Evolutionary conservation across 352 stramenopile genomes (phyloP).

Genomic region (Pythium folliculosum): DNA sequence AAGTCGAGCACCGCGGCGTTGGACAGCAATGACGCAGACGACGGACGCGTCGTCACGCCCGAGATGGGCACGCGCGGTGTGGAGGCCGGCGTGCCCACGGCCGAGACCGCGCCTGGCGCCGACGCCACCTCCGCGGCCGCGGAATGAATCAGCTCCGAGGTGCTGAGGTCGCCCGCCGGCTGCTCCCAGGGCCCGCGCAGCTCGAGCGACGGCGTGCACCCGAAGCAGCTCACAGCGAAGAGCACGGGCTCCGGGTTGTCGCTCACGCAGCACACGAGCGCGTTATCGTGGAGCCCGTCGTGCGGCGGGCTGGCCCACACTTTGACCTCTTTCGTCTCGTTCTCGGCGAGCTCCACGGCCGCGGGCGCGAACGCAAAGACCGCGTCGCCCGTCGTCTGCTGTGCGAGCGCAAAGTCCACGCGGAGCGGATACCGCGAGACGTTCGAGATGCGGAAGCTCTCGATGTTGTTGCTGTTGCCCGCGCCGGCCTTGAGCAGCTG

Average conservation of each 20-base stretch:
- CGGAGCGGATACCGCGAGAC: conserved; percentile 73
- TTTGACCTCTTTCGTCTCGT: conserved; percentile 90
- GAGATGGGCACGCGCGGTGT: not conserved
- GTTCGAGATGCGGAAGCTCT: conserved; percentile 93
- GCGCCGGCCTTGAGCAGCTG: conserved; percentile 39
- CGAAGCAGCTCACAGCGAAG: conserved; percentile 88
- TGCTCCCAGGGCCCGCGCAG: conserved; percentile 89
- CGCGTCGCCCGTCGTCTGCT: conserved; percentile 22
- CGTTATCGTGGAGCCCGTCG: conserved; percentile 66
- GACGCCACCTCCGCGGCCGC: not conserved
- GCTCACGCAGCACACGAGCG: conserved; percentile 86
- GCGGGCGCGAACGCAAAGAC: conserved; percentile 80
- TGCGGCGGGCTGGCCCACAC: conserved; percentile 89
- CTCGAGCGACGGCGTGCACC: conserved; percentile 75
- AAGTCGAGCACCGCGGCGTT: conserved; percentile 79
- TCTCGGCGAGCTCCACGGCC: conserved; percentile 75
- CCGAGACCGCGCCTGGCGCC: not conserved
- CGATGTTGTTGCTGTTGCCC: conserved; percentile 60
- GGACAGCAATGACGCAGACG: conserved; percentile 3
- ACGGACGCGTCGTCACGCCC: not conserved
- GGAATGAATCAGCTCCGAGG: conserved; percentile 34
- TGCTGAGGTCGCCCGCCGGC: conserved; percentile 41
- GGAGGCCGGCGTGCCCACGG: not conserved
- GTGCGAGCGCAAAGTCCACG: conserved; percentile 60
- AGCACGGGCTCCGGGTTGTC: conserved; percentile 91